Evolutionary conservation across 2,329 filamentous ascomycete species (phyloP).

Genomic region (Fusarium austroafricanum): DNA sequence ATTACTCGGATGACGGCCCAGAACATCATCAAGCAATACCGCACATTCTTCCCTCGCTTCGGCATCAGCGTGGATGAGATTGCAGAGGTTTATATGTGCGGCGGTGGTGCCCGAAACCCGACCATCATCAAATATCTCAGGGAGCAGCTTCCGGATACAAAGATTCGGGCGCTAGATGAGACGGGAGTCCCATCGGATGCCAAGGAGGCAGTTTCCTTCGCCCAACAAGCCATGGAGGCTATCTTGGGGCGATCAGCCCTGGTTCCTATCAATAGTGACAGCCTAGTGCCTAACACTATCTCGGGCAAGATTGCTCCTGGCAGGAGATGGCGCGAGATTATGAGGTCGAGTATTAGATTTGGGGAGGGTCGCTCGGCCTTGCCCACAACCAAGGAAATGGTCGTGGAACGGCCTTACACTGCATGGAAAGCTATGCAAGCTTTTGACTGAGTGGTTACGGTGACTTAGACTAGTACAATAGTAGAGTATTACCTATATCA

Average conservation of each 20-base stretch:
- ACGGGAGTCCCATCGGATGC: constrained; percentile 63
- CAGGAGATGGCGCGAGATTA: constrained; percentile 4
- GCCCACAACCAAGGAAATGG: constrained; percentile 9
- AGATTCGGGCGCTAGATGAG: constrained; percentile 64
- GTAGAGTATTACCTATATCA: too few species aligned
- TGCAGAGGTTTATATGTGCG: constrained; percentile 14
- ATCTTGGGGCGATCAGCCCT: constrained; percentile 60
- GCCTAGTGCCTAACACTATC: constrained; percentile 2
- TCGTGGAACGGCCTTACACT: constrained; percentile 3
- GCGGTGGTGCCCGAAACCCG: constrained; percentile 11
- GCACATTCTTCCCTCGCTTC: constrained; percentile 18
- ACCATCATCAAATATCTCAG: constrained; percentile 10
- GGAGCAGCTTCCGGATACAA: constrained; percentile 37
- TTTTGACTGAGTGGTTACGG: neutral
- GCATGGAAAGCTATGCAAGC: constrained; percentile 15
- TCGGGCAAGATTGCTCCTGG: constrained; percentile 15
- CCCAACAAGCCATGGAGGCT: constrained; percentile 69
- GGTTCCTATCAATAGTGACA: constrained; percentile 14
- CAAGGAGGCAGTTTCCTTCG: constrained; percentile 65
- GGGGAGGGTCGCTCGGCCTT: neutral
- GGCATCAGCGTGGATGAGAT: constrained; percentile 1
- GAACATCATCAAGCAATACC: constrained; percentile 60
- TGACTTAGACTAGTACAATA: too few species aligned
- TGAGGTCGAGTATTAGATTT: neutral
- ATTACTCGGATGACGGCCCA: constrained; percentile 69